A percentile compares a stretch with the other conserved stretches of the same genome.
These are phyloP conservation scores for Cinchona pubescens DNA, from an alignment of 257 asterid genomes.

Conservation along the genomic window DNA sequence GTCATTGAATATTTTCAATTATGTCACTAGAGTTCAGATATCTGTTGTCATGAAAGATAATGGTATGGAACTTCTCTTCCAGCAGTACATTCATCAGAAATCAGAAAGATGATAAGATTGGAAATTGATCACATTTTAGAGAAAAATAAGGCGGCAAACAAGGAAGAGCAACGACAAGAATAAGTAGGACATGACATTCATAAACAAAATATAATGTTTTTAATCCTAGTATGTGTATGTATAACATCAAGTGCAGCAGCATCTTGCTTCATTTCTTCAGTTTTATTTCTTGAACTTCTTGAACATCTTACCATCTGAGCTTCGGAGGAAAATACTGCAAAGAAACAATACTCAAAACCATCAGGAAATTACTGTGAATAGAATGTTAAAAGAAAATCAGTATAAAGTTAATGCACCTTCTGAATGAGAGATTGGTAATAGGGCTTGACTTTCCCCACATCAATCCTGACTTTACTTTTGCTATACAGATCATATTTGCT, in stretches of 20 bases:
- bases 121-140: neutral
- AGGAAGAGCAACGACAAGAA: neutral
- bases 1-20: neutral
- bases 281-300: neutral
- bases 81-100: neutral
- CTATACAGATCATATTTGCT: conserved; percentile 47
- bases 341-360: no score
- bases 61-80: neutral
- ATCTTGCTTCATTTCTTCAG: neutral
- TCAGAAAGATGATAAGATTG: neutral
- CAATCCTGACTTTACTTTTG: conserved; percentile 35
- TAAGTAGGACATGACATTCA: neutral
- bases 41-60: neutral
- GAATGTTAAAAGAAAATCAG: neutral
- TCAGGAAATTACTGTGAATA: neutral
- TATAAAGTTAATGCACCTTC: conserved; percentile 21
- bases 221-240: neutral
- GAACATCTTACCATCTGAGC: conserved; percentile 35
- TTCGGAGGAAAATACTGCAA: conserved; percentile 44
- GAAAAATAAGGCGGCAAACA: neutral
- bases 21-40: neutral
- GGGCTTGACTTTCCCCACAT: conserved; percentile 39
- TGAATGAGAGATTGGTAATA: conserved; percentile 38
- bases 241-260: neutral
- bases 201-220: neutral